Evolutionary conservation across 768 basidiomycete genomes (phyloP), one percentile per base, ranked within the genome.

Genomic region (Zangia roseola): DNA sequence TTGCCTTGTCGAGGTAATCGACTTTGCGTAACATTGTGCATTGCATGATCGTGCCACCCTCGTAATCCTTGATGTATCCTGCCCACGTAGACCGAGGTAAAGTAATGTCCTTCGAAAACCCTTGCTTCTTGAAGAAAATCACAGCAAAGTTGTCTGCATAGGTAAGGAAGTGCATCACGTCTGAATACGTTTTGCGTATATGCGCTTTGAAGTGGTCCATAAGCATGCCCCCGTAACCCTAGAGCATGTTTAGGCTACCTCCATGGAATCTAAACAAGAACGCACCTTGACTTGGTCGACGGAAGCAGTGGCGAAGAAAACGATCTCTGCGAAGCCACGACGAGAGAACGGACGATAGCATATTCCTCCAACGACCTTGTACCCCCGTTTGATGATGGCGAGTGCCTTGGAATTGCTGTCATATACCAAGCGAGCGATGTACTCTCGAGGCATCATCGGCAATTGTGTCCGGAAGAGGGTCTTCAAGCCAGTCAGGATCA

Each of bases 121-220:
- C 97, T 73, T 98, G 97, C 66, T 98, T 99, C 67, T 93, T 93
- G 76, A 99, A 98, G 70, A 97, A 99, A 4, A 97, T 95, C 33
- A 98, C 94, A 16, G 97, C 97, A 64, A 92, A 99, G 68, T 98
- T 98, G 71, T 99, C 97, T 40, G 97, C 97, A 62, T 98, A 99
- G 4, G 97, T 97, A 28, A 99, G 76, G 71, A 97, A 98, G 68
- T 97, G 84, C 80, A 87, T 84, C 83, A 97, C 91, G 35, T 79
- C 79, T 0, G 92, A 88, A 63, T 93, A 91, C 10, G 84, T 80
- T 50, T 78, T 75, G 53, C 85, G 84, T 55, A 97, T 86, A 69
- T 97, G 90, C 38, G 88, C 86, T 71, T 98, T 98, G 77, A 93
- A 92, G 67, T 97, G 87, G 65, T 97, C 94, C 95, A 99, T 99